phyloP scores from a whole-genome alignment of 2,329 filamentous ascomycete genomes.

The Colletotrichum costaricense region DNA sequence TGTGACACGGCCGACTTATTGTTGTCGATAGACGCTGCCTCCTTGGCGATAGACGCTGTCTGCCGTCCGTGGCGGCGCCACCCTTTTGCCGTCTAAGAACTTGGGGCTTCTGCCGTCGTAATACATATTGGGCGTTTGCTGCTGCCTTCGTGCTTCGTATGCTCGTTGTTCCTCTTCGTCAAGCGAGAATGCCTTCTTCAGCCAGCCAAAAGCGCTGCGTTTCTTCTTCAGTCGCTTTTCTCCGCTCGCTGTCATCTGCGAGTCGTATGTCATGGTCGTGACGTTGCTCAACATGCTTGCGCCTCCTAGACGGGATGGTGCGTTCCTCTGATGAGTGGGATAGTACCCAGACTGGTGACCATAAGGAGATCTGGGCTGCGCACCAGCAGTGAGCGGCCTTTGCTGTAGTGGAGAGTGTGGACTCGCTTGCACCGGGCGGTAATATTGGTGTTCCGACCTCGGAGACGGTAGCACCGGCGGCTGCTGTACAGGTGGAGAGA shows the following conservation, averaged over 20 bases:
- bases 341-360: constrained; percentile 44
- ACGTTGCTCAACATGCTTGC: constrained; percentile 70
- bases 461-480: constrained; percentile 58
- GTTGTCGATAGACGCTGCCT: background rate
- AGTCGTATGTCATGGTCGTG: constrained; percentile 58
- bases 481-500: constrained; percentile 52
- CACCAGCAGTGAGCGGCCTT: constrained; percentile 64
- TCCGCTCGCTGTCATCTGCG: constrained; percentile 43
- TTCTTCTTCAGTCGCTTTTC: constrained; percentile 70
- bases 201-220: constrained; percentile 74
- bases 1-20: background rate
- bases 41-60: background rate
- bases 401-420: constrained; percentile 74
- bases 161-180: constrained; percentile 72
- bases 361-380: constrained; percentile 39
- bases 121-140: constrained; percentile 58
- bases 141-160: constrained; percentile 66
- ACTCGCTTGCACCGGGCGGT: constrained; percentile 71
- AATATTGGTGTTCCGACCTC: constrained; percentile 66
- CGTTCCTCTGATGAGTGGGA: constrained; percentile 56
- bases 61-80: constrained; percentile 39
- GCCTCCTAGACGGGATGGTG: constrained; percentile 62
- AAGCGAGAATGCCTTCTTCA: constrained; percentile 75
- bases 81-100: constrained; percentile 67
- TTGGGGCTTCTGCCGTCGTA: constrained; percentile 62